These are phyloP conservation scores for Helotiales sp. DNA, from an alignment of 2,329 filamentous ascomycete species.

Conservation along the genomic window DNA sequence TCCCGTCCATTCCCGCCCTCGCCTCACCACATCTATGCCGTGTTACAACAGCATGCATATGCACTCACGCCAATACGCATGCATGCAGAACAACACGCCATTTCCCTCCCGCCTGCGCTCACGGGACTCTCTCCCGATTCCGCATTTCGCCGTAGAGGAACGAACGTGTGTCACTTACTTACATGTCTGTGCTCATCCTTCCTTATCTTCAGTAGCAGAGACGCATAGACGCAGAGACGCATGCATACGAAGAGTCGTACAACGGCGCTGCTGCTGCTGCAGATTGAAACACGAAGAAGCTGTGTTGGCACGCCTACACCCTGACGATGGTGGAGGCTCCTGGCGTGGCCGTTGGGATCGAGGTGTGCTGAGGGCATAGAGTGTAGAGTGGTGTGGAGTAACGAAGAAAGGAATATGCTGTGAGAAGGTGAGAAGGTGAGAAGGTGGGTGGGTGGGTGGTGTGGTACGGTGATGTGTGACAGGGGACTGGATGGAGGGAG, in stretches of 20 bases:
- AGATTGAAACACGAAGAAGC: background rate
- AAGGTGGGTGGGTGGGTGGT: too few relatives aligned
- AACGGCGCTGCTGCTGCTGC: background rate
- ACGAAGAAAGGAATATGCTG: too few relatives aligned
- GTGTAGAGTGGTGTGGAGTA: too few relatives aligned
- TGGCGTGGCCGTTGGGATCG: background rate
- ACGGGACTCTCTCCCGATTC: background rate
- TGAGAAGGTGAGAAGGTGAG: too few relatives aligned
- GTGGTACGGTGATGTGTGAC: background rate
- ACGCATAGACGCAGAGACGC: too few relatives aligned
- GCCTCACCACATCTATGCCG: background rate
- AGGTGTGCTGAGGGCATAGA: background rate
- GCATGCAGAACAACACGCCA: background rate
- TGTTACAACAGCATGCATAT: conserved; percentile 3
- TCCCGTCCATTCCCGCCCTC: background rate
- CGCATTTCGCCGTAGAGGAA: too few relatives aligned
- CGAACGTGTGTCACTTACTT: too few relatives aligned
- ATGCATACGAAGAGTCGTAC: too few relatives aligned
- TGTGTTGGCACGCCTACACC: background rate
- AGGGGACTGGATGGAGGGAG: too few relatives aligned
- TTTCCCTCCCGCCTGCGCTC: background rate
- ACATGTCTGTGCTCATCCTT: too few relatives aligned
- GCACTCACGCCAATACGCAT: background rate
- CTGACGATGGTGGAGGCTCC: background rate
- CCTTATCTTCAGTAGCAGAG: too few relatives aligned